Base-by-base conservation (phyloP, 768 basidiomycete species). In the Sutorius australiensis region DNA sequence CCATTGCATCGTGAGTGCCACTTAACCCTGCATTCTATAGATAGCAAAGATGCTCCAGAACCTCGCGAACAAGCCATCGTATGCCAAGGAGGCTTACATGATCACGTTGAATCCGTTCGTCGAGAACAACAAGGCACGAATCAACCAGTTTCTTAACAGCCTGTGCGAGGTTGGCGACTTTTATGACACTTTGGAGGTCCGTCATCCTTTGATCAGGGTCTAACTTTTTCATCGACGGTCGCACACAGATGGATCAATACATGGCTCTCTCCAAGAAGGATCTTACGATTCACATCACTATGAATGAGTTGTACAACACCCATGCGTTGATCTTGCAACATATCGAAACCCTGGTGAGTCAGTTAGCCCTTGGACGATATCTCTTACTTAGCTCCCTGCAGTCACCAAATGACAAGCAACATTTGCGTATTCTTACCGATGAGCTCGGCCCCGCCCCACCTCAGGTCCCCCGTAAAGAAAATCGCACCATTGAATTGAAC, bases 21-120 rank as follows among this genome's bases (percentile, higher is more conserved):
- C 13, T 54, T 51, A 36, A 53, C 50, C 14, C 59, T 21, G 45
- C 51, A 16, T 40, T 45, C 33, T 24, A 48, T 41, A 97, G 93
- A 98, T 99, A 63, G 97, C 97, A 44, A 99, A 99, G 77, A 98
- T 99, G 97, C 76, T 99, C 51, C 97, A 99, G 73, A 99, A 99
- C 71, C 78, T 99, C 46, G 97, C 97, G 6, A 99, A 99, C 73
- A 98, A 98, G 72, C 97, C 97, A 1, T 94, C 89, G 4, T 98
- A 98, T 63, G 83, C 95, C 14, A 99, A 99, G 68, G 97, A 99
- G 69, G 86, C 85, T 14, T 99, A 99, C 73, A 99, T 99, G 97
- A 92, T 94, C 69, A 92, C 92, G 3, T 80, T 99, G 44, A 98
- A 98, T 67, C 97, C 97, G 2, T 98, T 98, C 67, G 95, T 99